These are phyloP conservation scores for Neurospora sp. DNA, from an alignment of 495 filamentous ascomycete genomes.

Conservation along the genomic window DNA sequence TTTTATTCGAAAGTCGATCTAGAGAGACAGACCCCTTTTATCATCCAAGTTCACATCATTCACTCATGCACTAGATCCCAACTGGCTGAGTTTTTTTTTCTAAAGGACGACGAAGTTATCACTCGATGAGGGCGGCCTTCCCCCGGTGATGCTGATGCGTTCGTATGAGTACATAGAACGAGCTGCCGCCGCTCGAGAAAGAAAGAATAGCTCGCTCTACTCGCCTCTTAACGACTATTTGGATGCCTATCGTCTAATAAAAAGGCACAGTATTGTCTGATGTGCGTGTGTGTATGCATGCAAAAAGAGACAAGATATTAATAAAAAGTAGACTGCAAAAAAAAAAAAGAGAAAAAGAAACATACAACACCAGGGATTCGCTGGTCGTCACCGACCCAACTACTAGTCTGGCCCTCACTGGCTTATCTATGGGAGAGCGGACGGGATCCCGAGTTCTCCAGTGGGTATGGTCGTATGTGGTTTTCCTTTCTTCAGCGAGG, in stretches of 20 bases:
- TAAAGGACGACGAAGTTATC: background rate
- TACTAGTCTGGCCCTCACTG: conserved; percentile 26
- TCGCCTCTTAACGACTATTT: background rate
- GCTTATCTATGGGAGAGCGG: conserved; percentile 11
- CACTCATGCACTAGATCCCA: background rate
- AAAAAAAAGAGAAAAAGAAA: background rate
- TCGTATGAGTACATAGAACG: no score
- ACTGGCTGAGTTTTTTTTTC: background rate
- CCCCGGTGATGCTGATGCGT: no score
- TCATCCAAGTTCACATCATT: background rate
- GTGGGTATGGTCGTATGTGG: conserved; percentile 36
- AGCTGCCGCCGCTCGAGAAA: no score
- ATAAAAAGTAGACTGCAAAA: background rate
- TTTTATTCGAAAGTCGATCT: no score
- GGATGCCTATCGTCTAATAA: background rate
- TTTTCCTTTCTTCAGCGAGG: background rate
- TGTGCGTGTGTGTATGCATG: background rate
- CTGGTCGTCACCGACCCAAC: conserved; percentile 39
- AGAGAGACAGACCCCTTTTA: background rate
- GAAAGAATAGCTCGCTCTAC: background rate
- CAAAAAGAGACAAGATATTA: background rate
- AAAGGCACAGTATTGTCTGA: background rate
- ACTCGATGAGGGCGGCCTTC: background rate
- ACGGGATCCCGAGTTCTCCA: conserved; percentile 40
- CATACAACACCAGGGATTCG: conserved; percentile 20